phyloP scores from a whole-genome alignment of 2,329 filamentous ascomycete genomes.

The Aspergillaceae sp. region DNA sequence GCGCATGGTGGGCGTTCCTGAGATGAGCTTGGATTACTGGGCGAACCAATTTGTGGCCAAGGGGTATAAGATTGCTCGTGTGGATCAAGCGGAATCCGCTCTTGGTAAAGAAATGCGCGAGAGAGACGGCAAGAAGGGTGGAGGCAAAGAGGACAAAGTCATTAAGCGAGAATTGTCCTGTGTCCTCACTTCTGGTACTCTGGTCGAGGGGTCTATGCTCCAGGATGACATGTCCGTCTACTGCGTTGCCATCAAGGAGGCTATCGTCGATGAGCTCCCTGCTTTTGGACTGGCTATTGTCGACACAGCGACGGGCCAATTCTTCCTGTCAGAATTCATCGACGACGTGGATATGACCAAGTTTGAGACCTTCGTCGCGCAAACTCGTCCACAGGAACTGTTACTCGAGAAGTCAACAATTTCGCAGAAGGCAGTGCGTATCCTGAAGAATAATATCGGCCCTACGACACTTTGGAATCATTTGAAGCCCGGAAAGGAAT shows the following conservation, averaged over 20 bases:
- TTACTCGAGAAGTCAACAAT: conserved; percentile 79
- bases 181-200: conserved; percentile 81
- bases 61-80: conserved; percentile 91
- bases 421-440: conserved; percentile 80
- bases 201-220: conserved; percentile 93
- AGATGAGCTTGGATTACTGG: conserved; percentile 93
- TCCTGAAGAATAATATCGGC: conserved; percentile 89
- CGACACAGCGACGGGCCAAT: conserved; percentile 91
- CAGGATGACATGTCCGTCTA: conserved; percentile 97
- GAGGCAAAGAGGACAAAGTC: conserved; percentile 74
- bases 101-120: conserved; percentile 99
- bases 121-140: conserved; percentile 49
- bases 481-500: conserved; percentile 76
- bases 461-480: conserved; percentile 95
- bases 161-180: conserved; percentile 85
- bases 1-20: conserved; percentile 98
- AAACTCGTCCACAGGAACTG: conserved; percentile 80
- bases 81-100: conserved; percentile 94
- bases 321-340: conserved; percentile 82
- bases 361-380: conserved; percentile 93
- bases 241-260: conserved; percentile 89
- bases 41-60: conserved; percentile 98
- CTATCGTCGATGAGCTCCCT: conserved; percentile 59
- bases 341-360: conserved; percentile 92
- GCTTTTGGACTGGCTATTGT: conserved; percentile 89